Evolutionary conservation across 208 protist genomes (phyloP).

Genomic region (Acanthamoeba royreba): DNA sequence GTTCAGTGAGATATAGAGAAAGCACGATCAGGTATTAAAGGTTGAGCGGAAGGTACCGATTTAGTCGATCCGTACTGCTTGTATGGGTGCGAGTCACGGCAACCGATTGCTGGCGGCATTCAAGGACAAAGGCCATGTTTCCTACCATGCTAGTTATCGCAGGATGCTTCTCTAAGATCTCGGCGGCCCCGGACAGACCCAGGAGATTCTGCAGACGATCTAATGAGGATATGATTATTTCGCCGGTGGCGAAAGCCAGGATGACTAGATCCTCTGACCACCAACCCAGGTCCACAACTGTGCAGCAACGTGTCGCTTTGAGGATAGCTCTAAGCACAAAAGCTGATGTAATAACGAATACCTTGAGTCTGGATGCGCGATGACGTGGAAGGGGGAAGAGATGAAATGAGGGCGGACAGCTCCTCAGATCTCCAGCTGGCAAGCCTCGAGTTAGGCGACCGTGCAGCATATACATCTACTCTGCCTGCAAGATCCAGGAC

Average conservation of each 20-base stretch:
- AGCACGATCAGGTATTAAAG: not conserved
- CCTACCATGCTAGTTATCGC: not conserved
- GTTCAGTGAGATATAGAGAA: not conserved
- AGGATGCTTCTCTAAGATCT: not conserved
- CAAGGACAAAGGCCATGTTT: not conserved
- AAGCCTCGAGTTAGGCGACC: not conserved
- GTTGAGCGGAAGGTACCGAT: not conserved
- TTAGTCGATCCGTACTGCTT: not conserved
- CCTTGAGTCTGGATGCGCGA: not conserved
- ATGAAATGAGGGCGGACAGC: not conserved
- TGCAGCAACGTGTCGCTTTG: not conserved
- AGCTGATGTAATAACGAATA: not conserved
- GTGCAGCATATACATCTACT: not conserved
- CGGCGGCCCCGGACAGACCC: not conserved
- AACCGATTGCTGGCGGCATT: not conserved
- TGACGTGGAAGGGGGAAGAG: not conserved
- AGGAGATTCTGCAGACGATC: not conserved
- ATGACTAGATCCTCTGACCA: not conserved
- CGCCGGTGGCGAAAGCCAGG: not conserved
- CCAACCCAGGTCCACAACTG: conserved; percentile 28
- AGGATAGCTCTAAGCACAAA: not conserved
- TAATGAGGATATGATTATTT: not conserved
- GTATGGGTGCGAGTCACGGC: not conserved
- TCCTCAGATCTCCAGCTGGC: not conserved
- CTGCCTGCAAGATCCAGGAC: not conserved